Conservation (phyloP, 1,284 basidiomycete genomes). For the Austroboletus novae-zelandiae region DNA sequence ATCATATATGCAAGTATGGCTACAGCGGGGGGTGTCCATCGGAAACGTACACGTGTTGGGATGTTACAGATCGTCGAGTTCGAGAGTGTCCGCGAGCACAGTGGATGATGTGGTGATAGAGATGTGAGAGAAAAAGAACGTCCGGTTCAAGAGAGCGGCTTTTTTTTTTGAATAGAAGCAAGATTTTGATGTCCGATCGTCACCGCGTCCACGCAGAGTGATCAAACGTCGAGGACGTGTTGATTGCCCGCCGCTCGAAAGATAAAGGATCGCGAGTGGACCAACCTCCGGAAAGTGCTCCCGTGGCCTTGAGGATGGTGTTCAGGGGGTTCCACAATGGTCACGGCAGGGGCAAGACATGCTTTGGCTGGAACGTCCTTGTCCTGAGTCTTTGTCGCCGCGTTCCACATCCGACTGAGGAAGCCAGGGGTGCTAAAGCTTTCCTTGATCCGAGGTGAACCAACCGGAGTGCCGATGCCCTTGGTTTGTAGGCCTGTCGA, state of each 20-base stretch:
- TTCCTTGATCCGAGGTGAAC: conserved; percentile 27
- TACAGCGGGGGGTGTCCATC: conserved; percentile 28
- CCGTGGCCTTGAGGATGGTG: conserved; percentile 30
- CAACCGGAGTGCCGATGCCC: conserved; percentile 7
- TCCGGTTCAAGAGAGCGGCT: conserved; percentile 17
- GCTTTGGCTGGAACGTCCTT: conserved; percentile 30
- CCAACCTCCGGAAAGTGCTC: conserved; percentile 33
- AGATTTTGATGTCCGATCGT: conserved; percentile 20
- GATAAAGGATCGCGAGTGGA: conserved; percentile 46
- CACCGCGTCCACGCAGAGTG: conserved; percentile 5
- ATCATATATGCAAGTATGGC: conserved; percentile 21
- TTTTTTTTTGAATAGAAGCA: conserved; percentile 26
- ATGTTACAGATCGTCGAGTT: conserved; percentile 1
- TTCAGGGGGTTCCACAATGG: conserved; percentile 35
- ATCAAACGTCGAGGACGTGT: conserved; percentile 31
- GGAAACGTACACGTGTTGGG: conserved; percentile 19
- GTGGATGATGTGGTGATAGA: conserved; percentile 19
- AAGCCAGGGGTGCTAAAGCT: conserved; percentile 42
- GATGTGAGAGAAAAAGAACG: conserved; percentile 24
- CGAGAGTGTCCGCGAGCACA: conserved; percentile 25
- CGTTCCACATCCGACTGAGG: conserved; percentile 66
- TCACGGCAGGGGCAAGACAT: conserved; percentile 31
- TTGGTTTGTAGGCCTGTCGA: conserved; percentile 18
- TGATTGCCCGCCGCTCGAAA: conserved; percentile 34
- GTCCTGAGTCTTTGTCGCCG: conserved; percentile 47